Base-by-base conservation (phyloP, 345 rosid species). In the Noccaea caerulescens region DNA sequence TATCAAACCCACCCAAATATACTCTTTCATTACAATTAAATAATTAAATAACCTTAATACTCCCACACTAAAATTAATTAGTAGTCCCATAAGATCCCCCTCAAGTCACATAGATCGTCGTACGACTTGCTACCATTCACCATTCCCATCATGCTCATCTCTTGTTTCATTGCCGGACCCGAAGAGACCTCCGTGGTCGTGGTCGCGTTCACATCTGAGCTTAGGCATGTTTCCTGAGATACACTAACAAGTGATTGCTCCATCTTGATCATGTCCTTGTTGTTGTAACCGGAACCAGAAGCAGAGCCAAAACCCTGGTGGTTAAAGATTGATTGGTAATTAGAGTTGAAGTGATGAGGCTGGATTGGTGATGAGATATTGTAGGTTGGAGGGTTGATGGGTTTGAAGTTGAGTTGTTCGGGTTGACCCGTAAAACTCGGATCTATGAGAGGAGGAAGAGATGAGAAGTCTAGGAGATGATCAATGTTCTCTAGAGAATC, bases 361-460 rank as follows among this genome's bases (percentile, higher is more conserved):
- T 58, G 70, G 75, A 46, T 37, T 50, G 66, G 67, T 63, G 75
- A 46, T 50, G 68, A n/a, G 72, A 47, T 55, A 11, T 63, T 37
- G 75, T 62, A 68, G 6, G 73, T 53, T 27, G 71, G 71, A 50
- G 61, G 68, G 76, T 76, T 60, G 46, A 41, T 57, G 45, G 66
- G 52, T 52, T 70, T 70, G 80, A 76, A 76, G 63, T 45, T 59
- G 34, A 10, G 27, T 27, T 72, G 77, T 56, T 75, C 69, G 14
- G 44, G 63, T 49, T 68, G 79, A 16, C 50, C 32, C 8, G 39
- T 25, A 14, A 71, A 77, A 45, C 46, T 77, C 4, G 64, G 73
- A 59, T 77, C 80, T 36, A 77, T 59, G 63, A 77, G 80, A 59
- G 80, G 73, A 72, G 80, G 80, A 30, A 66, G 72, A 66, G 80